Evolutionary conservation across 2,329 filamentous ascomycete species (phyloP).

Genomic region (Calonectria henricotiae): DNA sequence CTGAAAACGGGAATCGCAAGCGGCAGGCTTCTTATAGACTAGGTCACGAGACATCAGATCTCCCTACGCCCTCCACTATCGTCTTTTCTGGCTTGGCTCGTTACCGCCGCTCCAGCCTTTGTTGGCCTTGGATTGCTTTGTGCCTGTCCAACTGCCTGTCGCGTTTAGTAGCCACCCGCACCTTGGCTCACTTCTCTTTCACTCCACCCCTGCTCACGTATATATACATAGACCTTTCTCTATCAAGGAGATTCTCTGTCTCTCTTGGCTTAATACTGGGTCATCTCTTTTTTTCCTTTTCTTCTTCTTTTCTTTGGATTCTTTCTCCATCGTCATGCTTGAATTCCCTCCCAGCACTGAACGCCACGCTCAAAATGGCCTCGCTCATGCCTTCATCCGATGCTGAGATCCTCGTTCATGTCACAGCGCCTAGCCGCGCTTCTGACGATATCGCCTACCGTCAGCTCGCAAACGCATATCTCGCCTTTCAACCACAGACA

Average conservation of each 20-base stretch:
- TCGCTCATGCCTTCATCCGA: conserved; percentile 50
- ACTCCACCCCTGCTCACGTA: conserved; percentile 5
- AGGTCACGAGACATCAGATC: conserved; percentile 21
- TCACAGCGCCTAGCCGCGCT: conserved; percentile 67
- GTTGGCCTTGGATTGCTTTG: background rate
- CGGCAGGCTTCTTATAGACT: background rate
- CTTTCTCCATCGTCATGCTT: conserved; percentile 47
- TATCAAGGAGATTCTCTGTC: conserved; percentile 30
- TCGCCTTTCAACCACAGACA: conserved; percentile 62
- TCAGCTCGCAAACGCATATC: conserved; percentile 67
- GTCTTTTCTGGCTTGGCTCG: background rate
- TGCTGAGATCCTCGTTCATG: conserved; percentile 72
- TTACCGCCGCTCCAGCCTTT: background rate
- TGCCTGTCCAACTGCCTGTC: background rate
- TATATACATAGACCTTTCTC: conserved; percentile 24
- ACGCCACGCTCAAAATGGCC: conserved; percentile 49
- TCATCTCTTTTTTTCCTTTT: conserved; percentile 8
- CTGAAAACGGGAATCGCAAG: conserved; percentile 5
- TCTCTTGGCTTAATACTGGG: background rate
- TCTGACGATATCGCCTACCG: conserved; percentile 68
- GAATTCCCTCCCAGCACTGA: conserved; percentile 29
- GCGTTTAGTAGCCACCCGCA: background rate
- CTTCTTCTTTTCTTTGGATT: background rate
- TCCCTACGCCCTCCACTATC: background rate
- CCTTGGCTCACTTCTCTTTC: background rate